These are phyloP conservation scores for Aspergillus sp. DNA, from an alignment of 2,329 filamentous ascomycete species.

Conservation along the genomic window DNA sequence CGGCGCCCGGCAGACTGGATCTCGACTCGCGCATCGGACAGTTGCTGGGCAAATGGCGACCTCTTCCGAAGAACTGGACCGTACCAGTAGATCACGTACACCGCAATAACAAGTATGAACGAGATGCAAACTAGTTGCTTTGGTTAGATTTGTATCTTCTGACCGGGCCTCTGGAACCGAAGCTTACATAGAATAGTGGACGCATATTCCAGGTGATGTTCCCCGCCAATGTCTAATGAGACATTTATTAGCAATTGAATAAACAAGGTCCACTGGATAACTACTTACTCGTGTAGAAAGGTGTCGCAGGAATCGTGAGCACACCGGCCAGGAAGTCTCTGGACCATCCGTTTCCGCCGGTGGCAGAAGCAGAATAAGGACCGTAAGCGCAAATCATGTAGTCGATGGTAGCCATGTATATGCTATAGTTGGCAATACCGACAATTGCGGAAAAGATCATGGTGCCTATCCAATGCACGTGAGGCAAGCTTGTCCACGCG, in stretches of 20 bases:
- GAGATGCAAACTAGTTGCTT: constrained; percentile 53
- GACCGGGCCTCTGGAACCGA: neutral
- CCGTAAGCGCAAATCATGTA: constrained; percentile 69
- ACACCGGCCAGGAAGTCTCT: constrained; percentile 65
- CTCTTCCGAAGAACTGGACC: constrained; percentile 60
- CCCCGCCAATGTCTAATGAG: constrained; percentile 51
- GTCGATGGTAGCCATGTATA: constrained; percentile 67
- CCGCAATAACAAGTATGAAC: constrained; percentile 59
- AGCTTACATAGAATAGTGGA: constrained; percentile 60
- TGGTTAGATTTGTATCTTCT: neutral
- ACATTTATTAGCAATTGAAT: neutral
- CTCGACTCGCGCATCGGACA: constrained; percentile 49
- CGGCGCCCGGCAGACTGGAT: constrained; percentile 30
- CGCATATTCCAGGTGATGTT: constrained; percentile 58
- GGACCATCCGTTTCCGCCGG: constrained; percentile 66
- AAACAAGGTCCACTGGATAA: neutral
- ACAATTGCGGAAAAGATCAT: constrained; percentile 62
- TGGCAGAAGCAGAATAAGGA: constrained; percentile 64
- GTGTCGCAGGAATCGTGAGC: constrained; percentile 60
- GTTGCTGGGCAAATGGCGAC: constrained; percentile 65
- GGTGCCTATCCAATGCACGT: constrained; percentile 61
- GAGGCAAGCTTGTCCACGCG: constrained; percentile 58
- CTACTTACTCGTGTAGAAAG: constrained; percentile 45
- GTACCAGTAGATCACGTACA: constrained; percentile 67
- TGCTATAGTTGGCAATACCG: constrained; percentile 62